Conservation (phyloP, 176 grass and related monocot species). For the Aegilops bicornis region DNA sequence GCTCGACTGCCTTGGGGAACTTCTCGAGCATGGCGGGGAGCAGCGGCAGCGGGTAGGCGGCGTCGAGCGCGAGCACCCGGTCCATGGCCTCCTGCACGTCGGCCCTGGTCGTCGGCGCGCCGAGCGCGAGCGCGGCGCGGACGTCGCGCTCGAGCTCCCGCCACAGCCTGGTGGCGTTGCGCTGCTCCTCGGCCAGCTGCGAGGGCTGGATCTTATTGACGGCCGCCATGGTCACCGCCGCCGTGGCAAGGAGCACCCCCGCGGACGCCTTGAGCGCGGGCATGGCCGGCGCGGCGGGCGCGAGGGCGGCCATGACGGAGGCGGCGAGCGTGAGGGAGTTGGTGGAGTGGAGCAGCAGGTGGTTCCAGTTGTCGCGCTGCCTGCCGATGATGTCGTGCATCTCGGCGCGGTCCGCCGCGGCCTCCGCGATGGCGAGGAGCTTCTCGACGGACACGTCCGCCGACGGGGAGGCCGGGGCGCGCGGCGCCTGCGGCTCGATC, state of each 20-base stretch:
- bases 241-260: slow-evolving; percentile 20
- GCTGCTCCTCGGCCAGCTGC: slow-evolving; percentile 71
- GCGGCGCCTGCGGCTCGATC: neutral
- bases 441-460: neutral
- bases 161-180: slow-evolving; percentile 53
- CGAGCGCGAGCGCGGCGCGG: neutral
- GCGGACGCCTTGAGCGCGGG: slow-evolving; percentile 38
- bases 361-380: slow-evolving; percentile 76
- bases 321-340: slow-evolving; percentile 49
- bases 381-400: slow-evolving; percentile 73
- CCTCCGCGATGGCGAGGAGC: slow-evolving; percentile 46
- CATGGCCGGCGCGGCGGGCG: neutral
- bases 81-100: slow-evolving; percentile 32
- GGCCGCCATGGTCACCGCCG: slow-evolving; percentile 33
- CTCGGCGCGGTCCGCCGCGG: slow-evolving; percentile 43
- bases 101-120: neutral
- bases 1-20: slow-evolving; percentile 43
- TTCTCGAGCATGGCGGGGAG: slow-evolving; percentile 35
- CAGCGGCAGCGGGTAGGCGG: neutral
- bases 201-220: slow-evolving; percentile 62
- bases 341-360: slow-evolving; percentile 58
- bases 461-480: neutral
- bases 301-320: slow-evolving; percentile 40
- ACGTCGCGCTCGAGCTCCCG: slow-evolving; percentile 45
- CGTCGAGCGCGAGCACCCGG: neutral